Conservation (phyloP, 768 basidiomycete species). For the Boletus pseudopeckii region DNA sequence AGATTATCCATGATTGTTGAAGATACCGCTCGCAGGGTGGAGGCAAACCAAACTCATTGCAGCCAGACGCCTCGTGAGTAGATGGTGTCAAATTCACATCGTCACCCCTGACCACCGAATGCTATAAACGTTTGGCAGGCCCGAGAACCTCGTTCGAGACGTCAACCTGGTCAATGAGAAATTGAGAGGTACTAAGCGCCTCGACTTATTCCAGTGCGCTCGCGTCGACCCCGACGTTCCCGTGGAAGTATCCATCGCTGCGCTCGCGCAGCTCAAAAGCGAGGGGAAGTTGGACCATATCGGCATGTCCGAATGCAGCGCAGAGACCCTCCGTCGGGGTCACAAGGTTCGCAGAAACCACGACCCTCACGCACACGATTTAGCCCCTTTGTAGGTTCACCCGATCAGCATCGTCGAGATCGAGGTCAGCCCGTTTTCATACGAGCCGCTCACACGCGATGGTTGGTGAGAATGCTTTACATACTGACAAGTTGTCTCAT, state of each 20-base stretch:
- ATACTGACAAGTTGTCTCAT: not conserved
- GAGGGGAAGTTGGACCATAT: conserved; percentile 46
- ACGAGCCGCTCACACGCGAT: conserved; percentile 48
- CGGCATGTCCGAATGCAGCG: conserved; percentile 54
- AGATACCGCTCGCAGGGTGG: not conserved
- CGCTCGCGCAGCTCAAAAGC: conserved; percentile 37
- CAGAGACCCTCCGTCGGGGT: conserved; percentile 43
- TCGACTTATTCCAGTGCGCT: conserved; percentile 60
- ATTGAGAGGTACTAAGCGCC: conserved; percentile 48
- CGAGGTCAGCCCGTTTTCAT: conserved; percentile 62
- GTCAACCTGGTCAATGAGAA: conserved; percentile 40
- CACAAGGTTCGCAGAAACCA: conserved; percentile 12
- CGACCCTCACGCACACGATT: not conserved
- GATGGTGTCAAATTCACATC: no score
- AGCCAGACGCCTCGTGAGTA: conserved; percentile 32
- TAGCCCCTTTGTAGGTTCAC: conserved; percentile 36
- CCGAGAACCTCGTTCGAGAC: conserved; percentile 43
- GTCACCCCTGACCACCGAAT: no score
- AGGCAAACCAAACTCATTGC: not conserved
- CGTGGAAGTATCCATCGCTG: conserved; percentile 45
- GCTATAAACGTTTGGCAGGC: no score
- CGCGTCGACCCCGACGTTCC: conserved; percentile 43
- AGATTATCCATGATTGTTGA: no score
- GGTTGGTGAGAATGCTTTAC: conserved; percentile 19
- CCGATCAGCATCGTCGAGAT: conserved; percentile 63